A percentile compares a stretch with the other conserved stretches of the same genome.
Evolutionary conservation across 768 basidiomycete genomes (phyloP).

Genomic region (Mycena maculata): DNA sequence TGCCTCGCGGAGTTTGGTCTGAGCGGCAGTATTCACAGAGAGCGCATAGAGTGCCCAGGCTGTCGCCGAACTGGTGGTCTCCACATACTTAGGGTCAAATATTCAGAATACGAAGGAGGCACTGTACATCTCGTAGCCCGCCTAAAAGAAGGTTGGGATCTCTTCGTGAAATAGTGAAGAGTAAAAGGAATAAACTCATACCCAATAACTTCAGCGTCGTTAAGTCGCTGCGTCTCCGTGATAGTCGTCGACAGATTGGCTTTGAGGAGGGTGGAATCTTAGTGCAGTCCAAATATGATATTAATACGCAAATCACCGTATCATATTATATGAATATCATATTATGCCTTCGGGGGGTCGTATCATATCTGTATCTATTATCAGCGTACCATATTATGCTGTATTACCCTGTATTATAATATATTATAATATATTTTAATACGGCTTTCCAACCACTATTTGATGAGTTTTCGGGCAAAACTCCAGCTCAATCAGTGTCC

Average conservation of each 20-base stretch:
- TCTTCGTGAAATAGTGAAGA: slow-evolving; percentile 35
- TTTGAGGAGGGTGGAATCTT: too few relatives aligned
- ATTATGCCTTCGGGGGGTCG: too few relatives aligned
- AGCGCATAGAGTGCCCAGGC: slow-evolving; percentile 60
- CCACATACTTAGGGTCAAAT: neutral
- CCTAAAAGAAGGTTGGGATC: slow-evolving; percentile 56
- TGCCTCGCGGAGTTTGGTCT: slow-evolving; percentile 58
- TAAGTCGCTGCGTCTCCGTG: slow-evolving; percentile 53
- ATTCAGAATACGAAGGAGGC: neutral
- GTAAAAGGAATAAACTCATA: slow-evolving; percentile 37
- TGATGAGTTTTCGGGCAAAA: too few relatives aligned
- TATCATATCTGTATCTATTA: too few relatives aligned
- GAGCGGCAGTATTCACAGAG: slow-evolving; percentile 49
- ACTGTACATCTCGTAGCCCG: slow-evolving; percentile 44
- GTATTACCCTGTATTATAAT: too few relatives aligned
- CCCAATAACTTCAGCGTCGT: slow-evolving; percentile 59
- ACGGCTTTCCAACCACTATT: too few relatives aligned
- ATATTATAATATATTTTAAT: too few relatives aligned
- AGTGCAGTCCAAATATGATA: too few relatives aligned
- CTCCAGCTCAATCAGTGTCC: too few relatives aligned
- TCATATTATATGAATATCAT: too few relatives aligned
- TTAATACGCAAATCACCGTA: too few relatives aligned
- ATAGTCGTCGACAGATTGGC: slow-evolving; percentile 63
- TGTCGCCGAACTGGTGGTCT: neutral
- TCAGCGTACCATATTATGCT: too few relatives aligned